Conservation (phyloP, 2,329 filamentous ascomycete species). For the Botrytis elliptica region DNA sequence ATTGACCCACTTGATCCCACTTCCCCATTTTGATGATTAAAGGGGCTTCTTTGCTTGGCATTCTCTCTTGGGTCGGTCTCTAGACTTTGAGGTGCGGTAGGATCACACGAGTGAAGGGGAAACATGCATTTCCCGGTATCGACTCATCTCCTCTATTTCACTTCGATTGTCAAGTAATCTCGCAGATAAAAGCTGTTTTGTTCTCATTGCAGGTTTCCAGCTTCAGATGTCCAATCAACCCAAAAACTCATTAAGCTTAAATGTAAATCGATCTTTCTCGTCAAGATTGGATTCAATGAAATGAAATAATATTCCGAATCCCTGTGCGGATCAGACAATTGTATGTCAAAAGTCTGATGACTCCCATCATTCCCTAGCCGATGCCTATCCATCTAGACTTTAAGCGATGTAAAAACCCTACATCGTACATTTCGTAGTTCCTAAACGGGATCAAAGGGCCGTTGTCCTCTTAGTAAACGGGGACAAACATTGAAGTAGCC, state of each 20-base stretch:
- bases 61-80: not conserved
- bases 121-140: not conserved
- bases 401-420: not conserved
- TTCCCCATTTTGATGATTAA: not conserved
- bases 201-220: not conserved
- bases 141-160: not conserved
- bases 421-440: not conserved
- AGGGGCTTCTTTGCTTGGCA: not conserved
- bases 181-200: not conserved
- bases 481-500: not conserved
- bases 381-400: not conserved
- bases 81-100: not conserved
- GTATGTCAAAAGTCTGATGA: not conserved
- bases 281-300: not conserved
- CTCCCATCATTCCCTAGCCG: not conserved
- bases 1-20: not conserved
- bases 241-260: not conserved
- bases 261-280: not conserved
- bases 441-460: not conserved
- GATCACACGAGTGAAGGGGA: not conserved
- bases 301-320: not conserved
- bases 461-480: not conserved
- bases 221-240: not conserved
- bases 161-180: not conserved
- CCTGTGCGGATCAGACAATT: not conserved